Conservation (phyloP, 2,329 filamentous ascomycete genomes). For the Curvularia hawaiiensis region DNA sequence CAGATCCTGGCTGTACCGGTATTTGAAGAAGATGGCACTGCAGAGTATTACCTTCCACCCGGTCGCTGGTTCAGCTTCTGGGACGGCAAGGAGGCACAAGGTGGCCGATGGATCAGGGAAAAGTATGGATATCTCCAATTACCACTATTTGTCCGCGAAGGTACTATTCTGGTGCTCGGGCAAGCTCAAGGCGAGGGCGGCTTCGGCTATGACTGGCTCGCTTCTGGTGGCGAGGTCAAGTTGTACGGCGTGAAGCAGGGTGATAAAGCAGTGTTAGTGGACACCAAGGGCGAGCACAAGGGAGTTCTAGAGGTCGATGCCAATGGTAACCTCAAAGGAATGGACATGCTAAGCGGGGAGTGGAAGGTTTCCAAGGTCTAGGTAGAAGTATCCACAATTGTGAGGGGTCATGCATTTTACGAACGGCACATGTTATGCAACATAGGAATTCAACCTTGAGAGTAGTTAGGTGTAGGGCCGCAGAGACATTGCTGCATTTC, state of each 20-base stretch:
- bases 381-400: constrained; percentile 5
- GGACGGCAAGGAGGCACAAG: constrained; percentile 48
- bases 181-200: constrained; percentile 45
- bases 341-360: constrained; percentile 39
- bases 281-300: constrained; percentile 38
- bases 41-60: constrained; percentile 69
- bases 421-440: neutral
- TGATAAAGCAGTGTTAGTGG: constrained; percentile 44
- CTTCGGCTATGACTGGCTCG: constrained; percentile 51
- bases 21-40: constrained; percentile 66
- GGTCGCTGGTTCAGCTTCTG: constrained; percentile 59
- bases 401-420: constrained; percentile 2
- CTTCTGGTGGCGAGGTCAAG: constrained; percentile 45
- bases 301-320: constrained; percentile 37
- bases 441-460: neutral
- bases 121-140: constrained; percentile 48
- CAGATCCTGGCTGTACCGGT: constrained; percentile 68
- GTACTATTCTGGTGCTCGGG: constrained; percentile 49
- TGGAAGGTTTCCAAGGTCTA: constrained; percentile 42
- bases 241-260: constrained; percentile 46
- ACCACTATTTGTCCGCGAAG: constrained; percentile 50
- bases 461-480: constrained; percentile 1
- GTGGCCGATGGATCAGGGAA: constrained; percentile 53
- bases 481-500: constrained; percentile 4
- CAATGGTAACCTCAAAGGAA: constrained; percentile 36